phyloP scores from a whole-genome alignment of 2,329 filamentous ascomycete genomes.

The Penicillium sp. region DNA sequence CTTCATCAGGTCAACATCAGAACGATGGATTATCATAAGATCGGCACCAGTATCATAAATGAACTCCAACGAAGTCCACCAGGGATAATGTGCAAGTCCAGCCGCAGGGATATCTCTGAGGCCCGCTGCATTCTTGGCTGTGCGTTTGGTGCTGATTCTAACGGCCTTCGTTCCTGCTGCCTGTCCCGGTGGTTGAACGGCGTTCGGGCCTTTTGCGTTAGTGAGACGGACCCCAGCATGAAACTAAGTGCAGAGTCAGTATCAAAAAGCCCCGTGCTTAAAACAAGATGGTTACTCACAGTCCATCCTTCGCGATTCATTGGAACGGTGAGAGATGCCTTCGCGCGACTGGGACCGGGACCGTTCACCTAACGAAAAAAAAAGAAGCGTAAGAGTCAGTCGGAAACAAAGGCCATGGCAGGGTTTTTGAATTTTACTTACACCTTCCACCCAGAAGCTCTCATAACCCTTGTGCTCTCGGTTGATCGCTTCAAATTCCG shows the following conservation, averaged over 20 bases:
- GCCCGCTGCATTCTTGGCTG: background rate
- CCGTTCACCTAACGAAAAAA: no score
- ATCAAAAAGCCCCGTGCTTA: no score
- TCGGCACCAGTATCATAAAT: background rate
- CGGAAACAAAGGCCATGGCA: background rate
- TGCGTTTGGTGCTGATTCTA: background rate
- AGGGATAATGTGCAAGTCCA: background rate
- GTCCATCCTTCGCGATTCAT: no score
- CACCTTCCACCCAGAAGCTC: constrained; percentile 6
- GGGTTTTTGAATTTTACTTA: background rate
- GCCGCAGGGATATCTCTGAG: background rate
- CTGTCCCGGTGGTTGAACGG: background rate
- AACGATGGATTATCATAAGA: background rate
- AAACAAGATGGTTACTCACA: no score
- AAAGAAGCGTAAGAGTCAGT: background rate
- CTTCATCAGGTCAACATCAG: background rate
- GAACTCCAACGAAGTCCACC: background rate
- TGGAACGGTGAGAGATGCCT: no score
- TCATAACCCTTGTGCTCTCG: background rate
- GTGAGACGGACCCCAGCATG: background rate
- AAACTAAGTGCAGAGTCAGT: background rate
- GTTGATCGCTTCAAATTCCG: constrained; percentile 2
- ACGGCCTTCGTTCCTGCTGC: background rate
- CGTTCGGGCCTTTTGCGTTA: background rate
- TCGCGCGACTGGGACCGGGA: no score